These are phyloP conservation scores for Jimgerdemannia lactiflua DNA, from an alignment of 192 early-diverging fungal genomes.

Conservation along the genomic window DNA sequence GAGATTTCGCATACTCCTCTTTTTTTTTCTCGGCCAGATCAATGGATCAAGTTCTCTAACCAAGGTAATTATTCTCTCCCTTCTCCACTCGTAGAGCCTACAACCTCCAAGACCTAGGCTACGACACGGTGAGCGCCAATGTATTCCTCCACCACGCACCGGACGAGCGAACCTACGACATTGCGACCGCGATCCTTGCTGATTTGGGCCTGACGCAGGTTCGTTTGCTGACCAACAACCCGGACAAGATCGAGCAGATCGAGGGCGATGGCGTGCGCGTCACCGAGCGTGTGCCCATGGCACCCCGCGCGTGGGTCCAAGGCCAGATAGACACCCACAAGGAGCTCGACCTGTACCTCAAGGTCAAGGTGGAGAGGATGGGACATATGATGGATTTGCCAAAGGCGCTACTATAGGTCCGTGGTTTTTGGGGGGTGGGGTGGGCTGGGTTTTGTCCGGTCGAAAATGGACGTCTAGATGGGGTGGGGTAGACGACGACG, in stretches of 20 bases:
- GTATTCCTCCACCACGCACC: slow-evolving; percentile 85
- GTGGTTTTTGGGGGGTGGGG: neutral
- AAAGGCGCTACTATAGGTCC: neutral
- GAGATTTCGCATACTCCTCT: neutral
- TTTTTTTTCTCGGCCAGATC: neutral
- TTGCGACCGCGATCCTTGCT: slow-evolving; percentile 83
- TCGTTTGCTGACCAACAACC: slow-evolving; percentile 93
- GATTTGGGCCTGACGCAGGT: slow-evolving; percentile 76
- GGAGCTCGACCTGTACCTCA: slow-evolving; percentile 80
- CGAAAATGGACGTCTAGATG: neutral
- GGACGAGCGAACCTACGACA: slow-evolving; percentile 91
- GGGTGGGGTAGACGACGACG: neutral
- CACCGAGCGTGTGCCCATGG: slow-evolving; percentile 84
- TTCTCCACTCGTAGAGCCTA: slow-evolving; percentile 67
- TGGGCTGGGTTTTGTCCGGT: neutral
- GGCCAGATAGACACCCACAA: slow-evolving; percentile 12
- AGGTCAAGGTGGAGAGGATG: slow-evolving; percentile 91
- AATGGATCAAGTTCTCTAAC: neutral
- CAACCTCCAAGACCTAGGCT: slow-evolving; percentile 94
- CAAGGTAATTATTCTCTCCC: neutral
- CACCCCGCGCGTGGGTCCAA: slow-evolving; percentile 78
- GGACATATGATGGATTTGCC: slow-evolving; percentile 82
- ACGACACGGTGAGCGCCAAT: slow-evolving; percentile 94
- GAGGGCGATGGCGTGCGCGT: slow-evolving; percentile 70
- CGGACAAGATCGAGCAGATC: slow-evolving; percentile 87